Evolutionary conservation across 371 early-diverging fungal species (phyloP), one percentile per base, ranked within the genome.

Genomic region (Batrachochytrium dendrobatidis): DNA sequence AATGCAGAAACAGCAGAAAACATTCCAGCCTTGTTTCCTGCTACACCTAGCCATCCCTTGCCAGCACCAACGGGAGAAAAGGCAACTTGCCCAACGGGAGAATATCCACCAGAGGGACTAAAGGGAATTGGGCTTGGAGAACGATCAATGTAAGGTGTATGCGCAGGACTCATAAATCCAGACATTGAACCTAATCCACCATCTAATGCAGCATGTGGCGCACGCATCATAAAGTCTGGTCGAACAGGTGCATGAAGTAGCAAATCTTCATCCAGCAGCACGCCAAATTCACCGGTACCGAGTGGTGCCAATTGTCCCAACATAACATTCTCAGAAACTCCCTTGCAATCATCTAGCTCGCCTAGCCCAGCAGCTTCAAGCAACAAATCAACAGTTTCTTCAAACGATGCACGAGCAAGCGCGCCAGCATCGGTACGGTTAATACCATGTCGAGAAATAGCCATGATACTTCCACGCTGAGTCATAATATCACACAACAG

Each of bases 341-440:
- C 98, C 60, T 83, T 83, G 71, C 95, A 95, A 63, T 88, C 87
- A 74, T 97, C 98, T 51, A 88, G 50, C 67, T 99, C 96, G 60
- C 97, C 98, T 34, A 81, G 83, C 31, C 90, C 87, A 2, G 98
- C 99, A 7, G 99, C 98, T 52, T 99, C 98, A 77, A 99, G 81
- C 59, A 99, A 80, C 75, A 99, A 91, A 75, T 99, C 99, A 0
- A 98, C 99, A 0, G 99, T 99, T 76, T 99, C 99, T 75, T 99
- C 99, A 64, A 99, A 99, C 5, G 99, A 95, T 69, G 93, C 92
- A 46, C 99, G 83, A 85, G 95, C 96, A 54, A 99, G 77, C 15
- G 95, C 98, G 56, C 98, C 94, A 2, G 94, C 88, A 63, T 95
- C 95, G 22, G 95, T 89, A 58, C 98, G 86, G 72, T 99, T 99